Evolutionary conservation across 805 yeast species (phyloP), one percentile per base, ranked within the genome.

Genomic region (Jamesozyma lodderae): DNA sequence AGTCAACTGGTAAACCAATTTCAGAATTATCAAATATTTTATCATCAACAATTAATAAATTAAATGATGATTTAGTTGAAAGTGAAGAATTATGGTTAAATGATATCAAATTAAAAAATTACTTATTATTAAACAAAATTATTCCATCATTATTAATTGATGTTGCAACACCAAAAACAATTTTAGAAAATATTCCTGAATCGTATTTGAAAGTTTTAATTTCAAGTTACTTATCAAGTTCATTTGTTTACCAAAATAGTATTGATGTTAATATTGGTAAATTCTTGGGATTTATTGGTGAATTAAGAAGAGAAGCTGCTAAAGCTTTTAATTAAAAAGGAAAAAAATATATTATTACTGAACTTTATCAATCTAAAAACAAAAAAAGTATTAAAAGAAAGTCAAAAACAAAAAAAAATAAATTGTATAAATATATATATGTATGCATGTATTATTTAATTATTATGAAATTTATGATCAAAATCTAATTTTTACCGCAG

Each of bases 141-240:
- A 75, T 90, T 43, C 97, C 98, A 36, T 66, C 72, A 33, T 64
- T 81, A 47, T 73, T 90, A 49, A 68, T 81, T 37, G 60, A 73
- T 29, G 71, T 76, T 53, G 68, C 79, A 31, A 84, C 86, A 6
- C 73, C 85, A 40, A 81, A 78, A 8, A 64, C 66, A 40, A 77
- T 90, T 29, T 67, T 90, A 50, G 53, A 65, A 32, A 76, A 92
- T 53, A 92, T 90, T 27, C 98, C 98, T 15, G 83, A 73, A 41
- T 73, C 94, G 37, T 92, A 90, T 60, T 69, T 90, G 58, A 79
- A 77, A 55, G 95, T 96, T 3, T 75, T 90, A 49, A 83, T 90
- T 55, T 94, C 95, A 32, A 81, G 92, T 25, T 80, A 77, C 55
- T 69, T 87, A 51, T 87, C 95, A 9, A 81, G 94, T 33, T 71